phyloP scores from a whole-genome alignment of 495 filamentous ascomycete genomes.

The Penicillium turbatum region DNA sequence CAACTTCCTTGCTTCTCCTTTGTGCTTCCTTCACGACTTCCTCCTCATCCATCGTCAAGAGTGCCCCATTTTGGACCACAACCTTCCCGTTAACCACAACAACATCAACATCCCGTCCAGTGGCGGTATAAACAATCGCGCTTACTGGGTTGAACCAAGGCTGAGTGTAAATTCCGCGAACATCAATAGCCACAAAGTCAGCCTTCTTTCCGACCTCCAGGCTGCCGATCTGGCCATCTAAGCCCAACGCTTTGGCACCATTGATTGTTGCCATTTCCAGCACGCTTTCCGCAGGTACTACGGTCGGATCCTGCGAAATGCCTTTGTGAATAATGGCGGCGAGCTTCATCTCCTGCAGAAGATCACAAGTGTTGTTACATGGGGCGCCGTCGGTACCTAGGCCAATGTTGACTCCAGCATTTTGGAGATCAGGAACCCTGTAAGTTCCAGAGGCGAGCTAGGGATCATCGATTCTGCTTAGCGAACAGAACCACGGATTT shows the following conservation, averaged over 20 bases:
- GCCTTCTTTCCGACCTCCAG: constrained; percentile 53
- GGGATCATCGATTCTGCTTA: background rate
- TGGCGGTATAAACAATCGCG: constrained; percentile 46
- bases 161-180: constrained; percentile 30
- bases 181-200: constrained; percentile 49
- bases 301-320: constrained; percentile 40
- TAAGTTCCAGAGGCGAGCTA: constrained; percentile 47
- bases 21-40: constrained; percentile 35
- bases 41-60: constrained; percentile 32
- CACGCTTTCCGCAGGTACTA: constrained; percentile 44
- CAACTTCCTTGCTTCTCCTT: constrained; percentile 36
- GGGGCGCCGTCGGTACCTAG: constrained; percentile 50
- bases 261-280: constrained; percentile 53
- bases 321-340: constrained; percentile 51
- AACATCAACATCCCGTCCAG: constrained; percentile 45
- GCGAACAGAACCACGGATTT: too few species aligned
- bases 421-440: constrained; percentile 39
- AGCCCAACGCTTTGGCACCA: constrained; percentile 47
- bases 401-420: constrained; percentile 36
- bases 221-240: constrained; percentile 44
- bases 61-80: constrained; percentile 35
- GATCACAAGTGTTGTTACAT: constrained; percentile 49
- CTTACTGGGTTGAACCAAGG: constrained; percentile 42
- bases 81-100: constrained; percentile 46
- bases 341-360: constrained; percentile 50